phyloP scores from a whole-genome alignment of 371 early-diverging fungal genomes.

The Lichtheimia corymbifera region DNA sequence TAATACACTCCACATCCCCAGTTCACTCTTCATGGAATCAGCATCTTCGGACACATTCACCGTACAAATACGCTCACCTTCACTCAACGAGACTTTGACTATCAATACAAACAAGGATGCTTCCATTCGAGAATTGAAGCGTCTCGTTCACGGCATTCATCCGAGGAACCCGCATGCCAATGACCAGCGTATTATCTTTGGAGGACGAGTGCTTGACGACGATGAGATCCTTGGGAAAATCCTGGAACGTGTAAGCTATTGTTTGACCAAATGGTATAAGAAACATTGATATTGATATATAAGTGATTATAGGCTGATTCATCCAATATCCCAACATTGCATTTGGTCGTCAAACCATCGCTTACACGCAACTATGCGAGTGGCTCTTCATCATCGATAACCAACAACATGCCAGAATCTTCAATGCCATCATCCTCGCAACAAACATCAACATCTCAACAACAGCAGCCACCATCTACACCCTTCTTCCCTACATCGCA shows the following conservation, averaged over 20 bases:
- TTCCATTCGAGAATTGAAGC: constrained; percentile 30
- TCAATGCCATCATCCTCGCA: constrained; percentile 1
- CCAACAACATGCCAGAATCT: neutral
- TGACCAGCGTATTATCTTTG: constrained; percentile 46
- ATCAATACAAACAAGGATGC: constrained; percentile 19
- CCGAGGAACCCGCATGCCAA: constrained; percentile 34
- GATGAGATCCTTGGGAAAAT: constrained; percentile 22
- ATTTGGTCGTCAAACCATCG: constrained; percentile 50
- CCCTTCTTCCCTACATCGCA: constrained; percentile 1
- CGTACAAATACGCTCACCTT: constrained; percentile 44
- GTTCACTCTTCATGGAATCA: neutral
- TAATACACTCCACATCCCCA: neutral
- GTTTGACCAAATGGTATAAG: neutral
- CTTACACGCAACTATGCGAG: neutral
- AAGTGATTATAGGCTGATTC: constrained; percentile 19
- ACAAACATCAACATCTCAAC: neutral
- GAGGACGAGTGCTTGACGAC: constrained; percentile 40
- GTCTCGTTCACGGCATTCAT: constrained; percentile 30
- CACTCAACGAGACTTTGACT: constrained; percentile 37
- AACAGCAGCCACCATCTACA: neutral
- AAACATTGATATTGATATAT: neutral
- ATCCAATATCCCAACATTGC: constrained; percentile 33
- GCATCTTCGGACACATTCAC: constrained; percentile 9
- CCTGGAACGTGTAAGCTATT: constrained; percentile 29
- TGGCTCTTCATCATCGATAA: neutral